These are phyloP conservation scores for Coemansia pectinata DNA, from an alignment of 192 early-diverging fungal species.

Conservation along the genomic window DNA sequence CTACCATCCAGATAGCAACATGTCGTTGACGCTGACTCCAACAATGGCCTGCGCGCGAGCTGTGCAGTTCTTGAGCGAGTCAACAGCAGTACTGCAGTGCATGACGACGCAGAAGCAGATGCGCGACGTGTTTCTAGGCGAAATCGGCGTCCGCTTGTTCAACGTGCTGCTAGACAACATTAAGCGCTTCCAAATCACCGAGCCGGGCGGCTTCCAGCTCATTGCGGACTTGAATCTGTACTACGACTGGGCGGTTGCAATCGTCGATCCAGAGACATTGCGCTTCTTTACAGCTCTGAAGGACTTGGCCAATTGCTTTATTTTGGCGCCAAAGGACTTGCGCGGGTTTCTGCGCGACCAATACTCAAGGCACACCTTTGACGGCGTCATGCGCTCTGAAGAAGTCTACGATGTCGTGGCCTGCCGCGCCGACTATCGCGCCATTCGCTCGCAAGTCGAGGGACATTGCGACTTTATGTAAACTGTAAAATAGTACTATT, in stretches of 20 bases:
- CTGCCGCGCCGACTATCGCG: slow-evolving; percentile 51
- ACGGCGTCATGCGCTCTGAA: slow-evolving; percentile 54
- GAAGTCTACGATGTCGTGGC: slow-evolving; percentile 57
- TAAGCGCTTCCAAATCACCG: slow-evolving; percentile 75
- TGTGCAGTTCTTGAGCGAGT: slow-evolving; percentile 75
- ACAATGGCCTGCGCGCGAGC: slow-evolving; percentile 81
- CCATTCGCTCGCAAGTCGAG: slow-evolving; percentile 50
- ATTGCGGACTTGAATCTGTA: slow-evolving; percentile 62
- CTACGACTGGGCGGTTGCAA: slow-evolving; percentile 45
- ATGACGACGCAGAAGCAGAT: slow-evolving; percentile 83
- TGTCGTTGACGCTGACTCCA: slow-evolving; percentile 65
- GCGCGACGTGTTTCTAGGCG: slow-evolving; percentile 87
- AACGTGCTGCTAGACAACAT: slow-evolving; percentile 83
- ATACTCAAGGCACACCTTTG: slow-evolving; percentile 49
- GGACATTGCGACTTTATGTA: slow-evolving; percentile 58
- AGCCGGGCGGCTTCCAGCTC: slow-evolving; percentile 86
- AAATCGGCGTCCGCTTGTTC: slow-evolving; percentile 86
- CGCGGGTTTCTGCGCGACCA: slow-evolving; percentile 46
- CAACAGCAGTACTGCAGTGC: slow-evolving; percentile 66
- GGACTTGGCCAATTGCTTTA: slow-evolving; percentile 55
- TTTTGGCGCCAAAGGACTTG: slow-evolving; percentile 51
- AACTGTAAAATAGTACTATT: neutral
- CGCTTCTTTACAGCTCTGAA: slow-evolving; percentile 53
- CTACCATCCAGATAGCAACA: slow-evolving; percentile 70
- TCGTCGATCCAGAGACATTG: slow-evolving; percentile 38